These are phyloP conservation scores for Gaultheria prostrata DNA, from an alignment of 148 eudicot species.

Conservation along the genomic window DNA sequence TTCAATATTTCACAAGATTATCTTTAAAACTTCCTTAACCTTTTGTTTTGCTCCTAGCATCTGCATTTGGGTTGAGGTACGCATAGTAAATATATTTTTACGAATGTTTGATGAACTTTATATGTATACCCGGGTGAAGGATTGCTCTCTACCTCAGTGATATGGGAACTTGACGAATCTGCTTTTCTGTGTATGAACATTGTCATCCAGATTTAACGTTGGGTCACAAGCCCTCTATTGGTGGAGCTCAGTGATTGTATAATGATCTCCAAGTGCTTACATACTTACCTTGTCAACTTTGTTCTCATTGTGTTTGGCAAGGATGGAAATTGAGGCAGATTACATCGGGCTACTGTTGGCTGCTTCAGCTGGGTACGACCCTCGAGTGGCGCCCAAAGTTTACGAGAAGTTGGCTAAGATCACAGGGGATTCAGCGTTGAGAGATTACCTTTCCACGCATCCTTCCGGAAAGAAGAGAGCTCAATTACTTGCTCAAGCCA, in stretches of 20 bases:
- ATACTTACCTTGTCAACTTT: slow-evolving; percentile 1
- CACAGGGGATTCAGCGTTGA: slow-evolving; percentile 48
- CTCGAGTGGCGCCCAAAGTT: slow-evolving; percentile 74
- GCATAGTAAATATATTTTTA: background rate
- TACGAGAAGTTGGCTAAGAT: slow-evolving; percentile 76
- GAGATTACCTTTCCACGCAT: slow-evolving; percentile 80
- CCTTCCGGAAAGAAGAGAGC: slow-evolving; percentile 89
- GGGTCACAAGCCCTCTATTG: background rate
- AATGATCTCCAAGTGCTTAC: background rate
- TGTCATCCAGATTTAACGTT: background rate
- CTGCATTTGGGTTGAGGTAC: background rate
- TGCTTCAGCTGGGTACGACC: slow-evolving; percentile 92
- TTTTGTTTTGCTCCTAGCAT: background rate
- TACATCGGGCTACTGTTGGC: slow-evolving; percentile 75
- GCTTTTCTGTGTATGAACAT: background rate
- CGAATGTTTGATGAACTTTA: background rate
- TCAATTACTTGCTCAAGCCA: slow-evolving; percentile 57
- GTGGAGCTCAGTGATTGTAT: background rate
- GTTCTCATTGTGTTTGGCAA: slow-evolving; percentile 18
- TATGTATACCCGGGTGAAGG: background rate
- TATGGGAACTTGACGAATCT: background rate
- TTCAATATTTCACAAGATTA: background rate
- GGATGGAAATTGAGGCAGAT: slow-evolving; percentile 99
- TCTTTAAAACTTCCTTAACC: background rate
- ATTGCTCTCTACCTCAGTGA: background rate